Percentiles rank a stretch among this genome's conserved stretches.
phyloP scores from a whole-genome alignment of 805 yeast species.

The Saturnispora kantuleensis region DNA sequence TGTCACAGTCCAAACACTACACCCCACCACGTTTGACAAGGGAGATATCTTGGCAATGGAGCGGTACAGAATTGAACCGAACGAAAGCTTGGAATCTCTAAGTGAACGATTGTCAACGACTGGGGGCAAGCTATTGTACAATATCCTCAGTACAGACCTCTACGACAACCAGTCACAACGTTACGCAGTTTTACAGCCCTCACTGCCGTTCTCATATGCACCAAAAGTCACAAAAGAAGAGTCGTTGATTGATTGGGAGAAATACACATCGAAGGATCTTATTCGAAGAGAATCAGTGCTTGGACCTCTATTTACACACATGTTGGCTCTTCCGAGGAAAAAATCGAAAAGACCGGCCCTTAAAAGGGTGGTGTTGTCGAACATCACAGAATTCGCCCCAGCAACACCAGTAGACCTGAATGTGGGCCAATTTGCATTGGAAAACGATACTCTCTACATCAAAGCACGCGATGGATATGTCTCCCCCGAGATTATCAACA shows the following conservation, averaged over 20 bases:
- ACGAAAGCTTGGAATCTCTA: slow-evolving; percentile 39
- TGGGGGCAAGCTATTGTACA: slow-evolving; percentile 52
- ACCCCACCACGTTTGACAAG: slow-evolving; percentile 75
- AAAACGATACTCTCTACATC: slow-evolving; percentile 9
- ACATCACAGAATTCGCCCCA: slow-evolving; percentile 18
- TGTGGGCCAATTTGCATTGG: not conserved
- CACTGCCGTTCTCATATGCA: slow-evolving; percentile 42
- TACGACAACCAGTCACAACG: slow-evolving; percentile 17
- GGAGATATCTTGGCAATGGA: slow-evolving; percentile 65
- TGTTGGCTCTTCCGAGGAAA: slow-evolving; percentile 26
- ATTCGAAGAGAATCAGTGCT: slow-evolving; percentile 38
- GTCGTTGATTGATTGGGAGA: slow-evolving; percentile 40
- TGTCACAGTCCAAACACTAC: slow-evolving; percentile 81
- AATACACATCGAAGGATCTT: slow-evolving; percentile 29
- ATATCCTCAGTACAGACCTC: slow-evolving; percentile 31
- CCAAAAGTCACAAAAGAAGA: slow-evolving; percentile 38
- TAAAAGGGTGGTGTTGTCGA: slow-evolving; percentile 40
- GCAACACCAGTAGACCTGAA: not conserved
- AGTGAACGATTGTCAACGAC: slow-evolving; percentile 40
- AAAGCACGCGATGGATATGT: slow-evolving; percentile 38
- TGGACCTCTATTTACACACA: slow-evolving; percentile 46
- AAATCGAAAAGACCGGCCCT: not conserved
- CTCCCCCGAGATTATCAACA: slow-evolving; percentile 31
- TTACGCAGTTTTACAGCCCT: slow-evolving; percentile 16
- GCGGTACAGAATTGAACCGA: slow-evolving; percentile 27